Base-by-base conservation (phyloP, 2,329 filamentous ascomycete species). In the Cercospora zeae-maydis region DNA sequence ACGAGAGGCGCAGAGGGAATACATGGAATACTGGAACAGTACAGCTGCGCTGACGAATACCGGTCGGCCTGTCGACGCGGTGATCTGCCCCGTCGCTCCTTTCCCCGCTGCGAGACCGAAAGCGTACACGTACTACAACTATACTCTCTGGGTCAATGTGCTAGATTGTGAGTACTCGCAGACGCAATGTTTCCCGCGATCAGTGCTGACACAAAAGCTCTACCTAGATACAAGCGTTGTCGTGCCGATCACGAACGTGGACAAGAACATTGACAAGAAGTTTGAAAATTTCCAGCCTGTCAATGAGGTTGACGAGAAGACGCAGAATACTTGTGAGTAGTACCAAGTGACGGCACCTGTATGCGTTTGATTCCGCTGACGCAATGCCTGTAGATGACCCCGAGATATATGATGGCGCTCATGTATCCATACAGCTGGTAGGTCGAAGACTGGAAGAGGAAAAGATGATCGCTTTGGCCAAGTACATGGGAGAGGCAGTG, bases 1-100 rank as follows among this genome's bases (percentile, higher is more conserved):
- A 62, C 78, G 85, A 1, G 77, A 82, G 27, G 83, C 80, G 55
- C 83, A 86, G 68, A 83, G 83, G 62, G 74, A 78, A 16, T 88
- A 88, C 66, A 80, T 86, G 73, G 85, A 88, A 57, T 88, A 86
- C 69, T 88, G 85, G 86, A 86, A 87, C 64, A 80, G 77, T 13
- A 86, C 84, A 0, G 77, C 74, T 0, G 73, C 77, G 3, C 52
- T 77, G n/a, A 85, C 83, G 0, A 80, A 79, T 27, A 83, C 76
- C 2, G 75, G 75, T 2, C 62, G 71, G 49, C 73, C 75, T 14
- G 83, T 88, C 0, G 86, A 89, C 68, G 83, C 81, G 0, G 70
- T 85, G 1, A 80, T 86, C 14, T 76, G 78, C 63, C 81, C 83
- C 0, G 68, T 83, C 8, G 80, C 82, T 1, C 81, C 83, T 0